Percentiles rank a stretch among this genome's conserved stretches.
phyloP scores from a whole-genome alignment of 495 filamentous ascomycete species.

The Penicillium ochrochloron region DNA sequence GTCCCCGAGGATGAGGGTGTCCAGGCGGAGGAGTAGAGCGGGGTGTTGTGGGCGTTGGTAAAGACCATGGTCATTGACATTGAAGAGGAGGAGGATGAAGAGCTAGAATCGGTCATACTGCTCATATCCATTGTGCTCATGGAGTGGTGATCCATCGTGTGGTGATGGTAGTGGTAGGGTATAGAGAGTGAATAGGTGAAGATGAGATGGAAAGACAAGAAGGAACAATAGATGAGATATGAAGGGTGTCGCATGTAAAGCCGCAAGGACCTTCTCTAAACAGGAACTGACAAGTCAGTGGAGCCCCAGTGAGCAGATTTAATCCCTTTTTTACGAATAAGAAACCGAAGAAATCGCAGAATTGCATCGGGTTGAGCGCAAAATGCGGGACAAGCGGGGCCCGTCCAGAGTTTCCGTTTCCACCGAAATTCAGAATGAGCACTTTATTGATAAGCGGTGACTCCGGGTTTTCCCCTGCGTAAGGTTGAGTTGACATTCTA shows the following conservation, averaged over 20 bases:
- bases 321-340: not conserved
- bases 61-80: constrained; percentile 58
- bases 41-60: constrained; percentile 64
- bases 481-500: not conserved
- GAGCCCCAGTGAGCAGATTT: constrained; percentile 16
- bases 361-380: not conserved
- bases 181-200: constrained; percentile 1
- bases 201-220: not conserved
- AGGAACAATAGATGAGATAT: constrained; percentile 5
- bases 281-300: not conserved
- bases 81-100: constrained; percentile 9
- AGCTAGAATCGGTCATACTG: constrained; percentile 20
- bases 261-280: constrained; percentile 8
- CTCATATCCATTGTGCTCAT: constrained; percentile 22
- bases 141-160: constrained; percentile 19
- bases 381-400: constrained; percentile 13
- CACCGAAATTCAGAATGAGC: constrained; percentile 14
- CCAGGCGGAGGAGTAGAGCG: constrained; percentile 78
- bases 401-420: constrained; percentile 4
- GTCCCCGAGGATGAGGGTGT: constrained; percentile 65
- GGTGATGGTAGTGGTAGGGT: not conserved
- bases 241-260: not conserved
- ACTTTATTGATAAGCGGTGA: constrained; percentile 24
- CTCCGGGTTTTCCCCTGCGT: not conserved
- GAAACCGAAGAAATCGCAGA: not conserved